phyloP scores from a whole-genome alignment of 2,329 filamentous ascomycete genomes.

The Fusarium udum region DNA sequence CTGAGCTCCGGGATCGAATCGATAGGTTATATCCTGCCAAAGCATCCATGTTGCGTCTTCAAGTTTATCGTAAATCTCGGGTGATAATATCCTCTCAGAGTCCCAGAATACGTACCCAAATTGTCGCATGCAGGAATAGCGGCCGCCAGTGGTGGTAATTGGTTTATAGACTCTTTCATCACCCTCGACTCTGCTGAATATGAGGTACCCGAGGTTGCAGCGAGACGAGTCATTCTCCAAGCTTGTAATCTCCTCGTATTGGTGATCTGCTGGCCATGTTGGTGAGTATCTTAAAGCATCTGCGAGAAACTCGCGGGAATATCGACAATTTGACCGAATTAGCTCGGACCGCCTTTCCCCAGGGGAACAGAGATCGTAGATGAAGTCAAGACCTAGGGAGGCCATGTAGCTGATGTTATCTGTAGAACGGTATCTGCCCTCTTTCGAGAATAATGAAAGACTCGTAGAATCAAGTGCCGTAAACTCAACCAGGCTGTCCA shows the following conservation, averaged over 20 bases:
- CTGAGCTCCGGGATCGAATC: not conserved
- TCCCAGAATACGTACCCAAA: not conserved
- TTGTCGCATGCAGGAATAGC: not conserved
- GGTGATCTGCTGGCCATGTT: not conserved
- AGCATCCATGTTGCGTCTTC: not conserved
- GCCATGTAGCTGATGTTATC: not conserved
- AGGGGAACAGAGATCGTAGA: not conserved
- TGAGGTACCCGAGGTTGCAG: not conserved
- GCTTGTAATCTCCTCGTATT: not conserved
- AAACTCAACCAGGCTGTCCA: not conserved
- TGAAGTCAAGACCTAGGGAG: not conserved
- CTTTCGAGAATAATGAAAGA: not conserved
- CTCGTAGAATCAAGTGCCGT: not conserved
- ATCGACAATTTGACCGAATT: not conserved
- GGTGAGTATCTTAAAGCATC: not conserved
- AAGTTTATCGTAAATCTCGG: not conserved
- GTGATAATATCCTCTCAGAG: not conserved
- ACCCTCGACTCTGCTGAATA: not conserved
- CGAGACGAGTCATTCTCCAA: not conserved
- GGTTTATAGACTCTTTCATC: not conserved
- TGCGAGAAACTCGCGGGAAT: not conserved
- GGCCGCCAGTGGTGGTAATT: not conserved
- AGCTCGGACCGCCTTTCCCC: not conserved
- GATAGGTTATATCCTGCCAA: not conserved
- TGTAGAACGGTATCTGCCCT: not conserved